phyloP scores from a whole-genome alignment of 1,139 yeast species.

The Pneumocystis wakefieldiae region DNA sequence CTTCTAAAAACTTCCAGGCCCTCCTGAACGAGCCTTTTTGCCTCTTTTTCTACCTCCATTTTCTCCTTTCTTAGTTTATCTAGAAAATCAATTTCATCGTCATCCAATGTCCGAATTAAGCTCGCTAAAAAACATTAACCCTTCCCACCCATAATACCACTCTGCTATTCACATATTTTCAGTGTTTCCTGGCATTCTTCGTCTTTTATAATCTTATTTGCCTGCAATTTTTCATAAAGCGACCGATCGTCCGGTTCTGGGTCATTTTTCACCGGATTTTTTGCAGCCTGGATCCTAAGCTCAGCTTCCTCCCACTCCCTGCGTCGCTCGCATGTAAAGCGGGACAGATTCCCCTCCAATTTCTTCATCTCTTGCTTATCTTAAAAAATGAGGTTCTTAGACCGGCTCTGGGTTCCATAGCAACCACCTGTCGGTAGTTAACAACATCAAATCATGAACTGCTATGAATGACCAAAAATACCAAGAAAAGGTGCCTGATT shows the following conservation, averaged over 20 bases:
- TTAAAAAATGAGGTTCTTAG: neutral
- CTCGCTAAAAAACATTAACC: slow-evolving; percentile 6
- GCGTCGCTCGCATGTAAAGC: neutral
- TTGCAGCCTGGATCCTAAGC: neutral
- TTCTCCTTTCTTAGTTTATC: slow-evolving; percentile 15
- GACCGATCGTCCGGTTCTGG: slow-evolving; percentile 14
- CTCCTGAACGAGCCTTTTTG: neutral
- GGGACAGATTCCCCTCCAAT: neutral
- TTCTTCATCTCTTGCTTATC: neutral
- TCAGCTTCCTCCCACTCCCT: neutral
- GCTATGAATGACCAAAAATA: neutral
- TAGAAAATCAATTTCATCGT: slow-evolving; percentile 18
- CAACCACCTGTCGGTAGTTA: neutral
- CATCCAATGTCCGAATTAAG: slow-evolving; percentile 17
- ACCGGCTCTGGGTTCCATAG: neutral
- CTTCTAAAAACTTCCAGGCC: neutral
- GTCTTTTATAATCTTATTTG: slow-evolving; percentile 17
- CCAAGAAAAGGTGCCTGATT: neutral
- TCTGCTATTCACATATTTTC: slow-evolving; percentile 5
- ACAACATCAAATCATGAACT: neutral
- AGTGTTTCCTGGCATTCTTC: slow-evolving; percentile 16
- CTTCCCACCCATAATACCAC: neutral
- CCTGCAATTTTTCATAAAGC: slow-evolving; percentile 17
- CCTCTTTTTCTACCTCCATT: slow-evolving; percentile 9
- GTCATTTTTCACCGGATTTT: neutral